phyloP scores from a whole-genome alignment of 768 basidiomycete genomes.

The Botryobasidium botryosum region DNA sequence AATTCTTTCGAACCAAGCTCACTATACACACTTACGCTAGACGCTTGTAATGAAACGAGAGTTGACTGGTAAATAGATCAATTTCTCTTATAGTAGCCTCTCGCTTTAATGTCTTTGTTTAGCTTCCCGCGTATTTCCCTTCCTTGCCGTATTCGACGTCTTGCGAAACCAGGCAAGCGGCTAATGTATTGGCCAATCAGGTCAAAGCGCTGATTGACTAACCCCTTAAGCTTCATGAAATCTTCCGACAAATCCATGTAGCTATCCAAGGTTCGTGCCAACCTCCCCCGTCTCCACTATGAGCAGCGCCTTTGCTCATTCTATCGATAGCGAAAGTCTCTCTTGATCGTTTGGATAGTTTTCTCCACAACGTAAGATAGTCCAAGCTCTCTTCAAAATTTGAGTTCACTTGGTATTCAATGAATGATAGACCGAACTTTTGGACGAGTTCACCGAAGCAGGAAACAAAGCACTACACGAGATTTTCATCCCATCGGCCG shows the following conservation, averaged over 20 bases:
- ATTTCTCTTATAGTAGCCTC: not conserved
- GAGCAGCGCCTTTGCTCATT: conserved; percentile 19
- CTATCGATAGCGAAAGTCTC: conserved; percentile 47
- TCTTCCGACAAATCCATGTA: too few species aligned
- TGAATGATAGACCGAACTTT: conserved; percentile 21
- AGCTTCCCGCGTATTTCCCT: conserved; percentile 18
- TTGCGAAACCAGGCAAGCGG: too few species aligned
- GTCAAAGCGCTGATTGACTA: too few species aligned
- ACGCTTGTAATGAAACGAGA: conserved; percentile 24
- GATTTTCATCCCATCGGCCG: conserved; percentile 3
- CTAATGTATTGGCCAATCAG: too few species aligned
- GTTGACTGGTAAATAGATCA: conserved; percentile 24
- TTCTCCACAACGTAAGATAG: conserved; percentile 23
- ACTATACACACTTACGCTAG: not conserved
- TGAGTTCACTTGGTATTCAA: too few species aligned
- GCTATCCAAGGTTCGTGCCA: too few species aligned
- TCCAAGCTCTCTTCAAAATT: not conserved
- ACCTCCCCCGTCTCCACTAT: too few species aligned
- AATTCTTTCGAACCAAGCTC: not conserved
- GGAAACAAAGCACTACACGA: conserved; percentile 6
- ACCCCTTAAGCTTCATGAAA: too few species aligned
- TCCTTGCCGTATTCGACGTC: too few species aligned
- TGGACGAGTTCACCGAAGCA: conserved; percentile 16
- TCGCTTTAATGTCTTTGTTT: conserved; percentile 15
- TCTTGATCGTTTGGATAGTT: conserved; percentile 36